Conservation (phyloP, 129 eudicot genomes). For the Centrapalus pauciflorus region DNA sequence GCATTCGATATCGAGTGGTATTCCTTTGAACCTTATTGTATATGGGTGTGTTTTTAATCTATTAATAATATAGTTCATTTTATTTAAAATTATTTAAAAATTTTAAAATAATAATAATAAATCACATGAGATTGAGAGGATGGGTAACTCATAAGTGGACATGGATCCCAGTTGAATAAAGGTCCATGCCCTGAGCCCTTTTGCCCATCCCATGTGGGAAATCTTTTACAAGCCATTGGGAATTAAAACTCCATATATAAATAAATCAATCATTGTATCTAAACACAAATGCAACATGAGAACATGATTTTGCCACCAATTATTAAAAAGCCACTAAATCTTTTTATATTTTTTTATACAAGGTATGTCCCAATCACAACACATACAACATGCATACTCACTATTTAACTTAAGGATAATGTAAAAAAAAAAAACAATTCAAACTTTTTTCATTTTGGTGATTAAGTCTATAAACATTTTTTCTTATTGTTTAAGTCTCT, state of each 20-base stretch:
- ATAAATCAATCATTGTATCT: constrained; percentile 12
- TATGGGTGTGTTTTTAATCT: too few relatives aligned
- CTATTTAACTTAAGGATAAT: too few relatives aligned
- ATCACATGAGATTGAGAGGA: constrained; percentile 15
- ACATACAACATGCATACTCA: too few relatives aligned
- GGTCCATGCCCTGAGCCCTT: constrained; percentile 10
- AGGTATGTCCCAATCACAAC: not conserved
- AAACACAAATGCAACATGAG: not conserved
- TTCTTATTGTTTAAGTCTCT: too few relatives aligned
- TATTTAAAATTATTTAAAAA: too few relatives aligned
- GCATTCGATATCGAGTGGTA: too few relatives aligned
- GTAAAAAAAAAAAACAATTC: too few relatives aligned
- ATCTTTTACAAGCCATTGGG: constrained; percentile 16
- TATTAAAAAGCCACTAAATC: not conserved
- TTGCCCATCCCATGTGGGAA: constrained; percentile 25
- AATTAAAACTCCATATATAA: too few relatives aligned
- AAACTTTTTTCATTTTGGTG: not conserved
- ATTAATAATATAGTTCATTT: too few relatives aligned
- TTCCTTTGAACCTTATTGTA: too few relatives aligned
- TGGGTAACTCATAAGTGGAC: not conserved
- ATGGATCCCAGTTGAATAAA: not conserved
- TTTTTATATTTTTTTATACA: not conserved
- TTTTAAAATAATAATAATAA: too few relatives aligned
- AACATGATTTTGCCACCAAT: constrained; percentile 20
- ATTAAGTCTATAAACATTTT: not conserved